phyloP scores from a whole-genome alignment of 805 yeast genomes.

The Yamadazyma laniorum region DNA sequence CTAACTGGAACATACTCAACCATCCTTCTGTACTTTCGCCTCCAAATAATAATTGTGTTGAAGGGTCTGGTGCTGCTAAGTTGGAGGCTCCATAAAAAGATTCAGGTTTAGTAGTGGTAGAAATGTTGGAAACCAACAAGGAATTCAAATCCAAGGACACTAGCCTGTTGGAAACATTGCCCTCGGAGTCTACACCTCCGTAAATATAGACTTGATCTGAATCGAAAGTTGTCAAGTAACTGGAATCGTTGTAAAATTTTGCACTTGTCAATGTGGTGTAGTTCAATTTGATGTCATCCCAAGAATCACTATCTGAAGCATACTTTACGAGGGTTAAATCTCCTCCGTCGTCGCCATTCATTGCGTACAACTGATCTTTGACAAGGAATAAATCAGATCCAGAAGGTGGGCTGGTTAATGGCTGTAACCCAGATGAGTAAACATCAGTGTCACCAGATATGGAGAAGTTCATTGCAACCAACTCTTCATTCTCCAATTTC shows the following conservation, averaged over 20 bases:
- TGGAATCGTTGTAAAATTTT: constrained; percentile 33
- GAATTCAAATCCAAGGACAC: constrained; percentile 41
- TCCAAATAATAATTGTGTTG: constrained; percentile 57
- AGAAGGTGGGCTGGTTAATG: constrained; percentile 30
- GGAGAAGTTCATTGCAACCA: constrained; percentile 35
- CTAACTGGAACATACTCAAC: constrained; percentile 71
- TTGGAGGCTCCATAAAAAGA: constrained; percentile 53
- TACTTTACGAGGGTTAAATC: constrained; percentile 8
- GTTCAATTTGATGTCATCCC: constrained; percentile 16
- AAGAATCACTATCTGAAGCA: constrained; percentile 2
- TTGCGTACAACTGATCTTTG: constrained; percentile 27
- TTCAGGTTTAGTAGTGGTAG: constrained; percentile 53
- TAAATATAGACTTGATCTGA: constrained; percentile 47
- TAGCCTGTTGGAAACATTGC: constrained; percentile 38
- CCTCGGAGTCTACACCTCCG: constrained; percentile 41
- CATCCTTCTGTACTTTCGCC: constrained; percentile 64
- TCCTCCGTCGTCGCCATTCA: constrained; percentile 10
- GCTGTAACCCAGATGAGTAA: constrained; percentile 21
- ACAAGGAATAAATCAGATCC: constrained; percentile 32
- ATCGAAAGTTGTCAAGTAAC: constrained; percentile 42
- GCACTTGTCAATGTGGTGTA: constrained; percentile 25
- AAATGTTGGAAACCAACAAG: constrained; percentile 34
- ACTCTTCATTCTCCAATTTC: constrained; percentile 35
- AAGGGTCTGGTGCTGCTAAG: constrained; percentile 43
- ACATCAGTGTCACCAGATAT: constrained; percentile 23